These are phyloP conservation scores for Leccinum disarticulatum DNA, from an alignment of 768 basidiomycete species.

Conservation along the genomic window DNA sequence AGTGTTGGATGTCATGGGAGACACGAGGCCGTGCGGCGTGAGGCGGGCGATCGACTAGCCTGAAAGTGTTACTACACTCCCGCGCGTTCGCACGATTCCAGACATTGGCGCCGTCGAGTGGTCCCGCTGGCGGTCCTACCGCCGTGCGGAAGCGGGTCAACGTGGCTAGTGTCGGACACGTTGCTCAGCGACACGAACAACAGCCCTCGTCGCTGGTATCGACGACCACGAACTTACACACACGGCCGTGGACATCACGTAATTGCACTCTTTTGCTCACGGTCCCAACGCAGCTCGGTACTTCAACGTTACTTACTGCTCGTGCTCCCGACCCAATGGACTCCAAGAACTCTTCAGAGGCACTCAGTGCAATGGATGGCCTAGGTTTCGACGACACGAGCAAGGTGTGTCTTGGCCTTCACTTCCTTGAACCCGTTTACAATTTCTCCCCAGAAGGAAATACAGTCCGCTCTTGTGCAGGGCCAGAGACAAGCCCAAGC, in stretches of 20 bases:
- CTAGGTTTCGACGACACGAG: conserved; percentile 69
- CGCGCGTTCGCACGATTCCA: conserved; percentile 31
- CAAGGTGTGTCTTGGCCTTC: conserved; percentile 46
- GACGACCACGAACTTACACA: conserved; percentile 8
- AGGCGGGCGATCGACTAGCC: conserved; percentile 20
- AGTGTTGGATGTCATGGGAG: conserved; percentile 47
- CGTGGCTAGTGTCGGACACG: conserved; percentile 1
- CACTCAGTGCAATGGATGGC: conserved; percentile 39
- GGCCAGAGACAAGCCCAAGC: conserved; percentile 83
- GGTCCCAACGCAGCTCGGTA: conserved; percentile 1
- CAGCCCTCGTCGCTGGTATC: conserved; percentile 7
- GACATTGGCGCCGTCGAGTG: conserved; percentile 16
- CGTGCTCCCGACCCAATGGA: conserved; percentile 15
- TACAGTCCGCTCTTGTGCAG: conserved; percentile 72
- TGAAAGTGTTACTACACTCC: conserved; percentile 21
- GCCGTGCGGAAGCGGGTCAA: not conserved
- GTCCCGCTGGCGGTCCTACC: conserved; percentile 4
- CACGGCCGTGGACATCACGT: conserved; percentile 18
- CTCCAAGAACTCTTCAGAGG: conserved; percentile 25
- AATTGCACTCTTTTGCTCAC: conserved; percentile 27
- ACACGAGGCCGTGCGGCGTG: conserved; percentile 39
- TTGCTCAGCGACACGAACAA: conserved; percentile 6
- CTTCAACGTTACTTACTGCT: not conserved
- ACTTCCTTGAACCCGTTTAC: conserved; percentile 5
- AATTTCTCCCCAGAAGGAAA: conserved; percentile 64